Evolutionary conservation across 768 basidiomycete species (phyloP).

Genomic region (Clitopilus passeckerianus): DNA sequence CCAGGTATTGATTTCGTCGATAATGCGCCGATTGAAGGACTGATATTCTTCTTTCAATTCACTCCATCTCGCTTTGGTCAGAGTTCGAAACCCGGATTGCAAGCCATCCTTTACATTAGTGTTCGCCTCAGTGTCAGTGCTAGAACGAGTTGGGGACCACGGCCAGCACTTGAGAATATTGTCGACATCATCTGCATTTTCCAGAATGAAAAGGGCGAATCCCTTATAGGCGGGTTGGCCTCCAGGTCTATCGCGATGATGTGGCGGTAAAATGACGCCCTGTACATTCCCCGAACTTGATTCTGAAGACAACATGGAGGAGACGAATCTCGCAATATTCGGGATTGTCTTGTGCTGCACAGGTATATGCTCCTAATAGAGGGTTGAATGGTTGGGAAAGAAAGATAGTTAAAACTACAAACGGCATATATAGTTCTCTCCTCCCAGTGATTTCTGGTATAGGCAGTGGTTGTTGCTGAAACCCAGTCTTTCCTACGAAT

Average conservation of each 20-base stretch:
- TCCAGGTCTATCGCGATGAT: conserved; percentile 56
- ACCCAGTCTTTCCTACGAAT: conserved; percentile 50
- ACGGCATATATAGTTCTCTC: conserved; percentile 65
- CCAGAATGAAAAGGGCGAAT: conserved; percentile 67
- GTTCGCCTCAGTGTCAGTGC: background rate
- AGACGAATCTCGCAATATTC: conserved; percentile 43
- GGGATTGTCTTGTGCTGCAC: conserved; percentile 42
- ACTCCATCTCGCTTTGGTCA: conserved; percentile 60
- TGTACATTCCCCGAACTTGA: conserved; percentile 33
- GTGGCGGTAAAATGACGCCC: conserved; percentile 50
- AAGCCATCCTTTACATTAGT: conserved; percentile 31
- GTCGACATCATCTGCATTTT: conserved; percentile 30
- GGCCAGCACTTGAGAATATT: conserved; percentile 51
- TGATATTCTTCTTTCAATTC: conserved; percentile 65
- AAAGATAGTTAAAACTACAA: conserved; percentile 14
- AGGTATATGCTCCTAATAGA: conserved; percentile 66
- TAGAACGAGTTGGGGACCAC: conserved; percentile 38
- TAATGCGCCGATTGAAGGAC: conserved; percentile 49
- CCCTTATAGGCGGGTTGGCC: conserved; percentile 62
- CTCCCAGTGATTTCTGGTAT: conserved; percentile 52
- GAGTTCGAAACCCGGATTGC: conserved; percentile 54
- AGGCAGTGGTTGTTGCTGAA: conserved; percentile 12
- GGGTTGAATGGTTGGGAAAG: background rate
- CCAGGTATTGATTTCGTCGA: conserved; percentile 37
- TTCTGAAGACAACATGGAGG: conserved; percentile 21